Percentiles rank a stretch among this genome's conserved stretches.
These are phyloP conservation scores for Phytophthora foliorum DNA, from an alignment of 352 stramenopile species.

Conservation along the genomic window DNA sequence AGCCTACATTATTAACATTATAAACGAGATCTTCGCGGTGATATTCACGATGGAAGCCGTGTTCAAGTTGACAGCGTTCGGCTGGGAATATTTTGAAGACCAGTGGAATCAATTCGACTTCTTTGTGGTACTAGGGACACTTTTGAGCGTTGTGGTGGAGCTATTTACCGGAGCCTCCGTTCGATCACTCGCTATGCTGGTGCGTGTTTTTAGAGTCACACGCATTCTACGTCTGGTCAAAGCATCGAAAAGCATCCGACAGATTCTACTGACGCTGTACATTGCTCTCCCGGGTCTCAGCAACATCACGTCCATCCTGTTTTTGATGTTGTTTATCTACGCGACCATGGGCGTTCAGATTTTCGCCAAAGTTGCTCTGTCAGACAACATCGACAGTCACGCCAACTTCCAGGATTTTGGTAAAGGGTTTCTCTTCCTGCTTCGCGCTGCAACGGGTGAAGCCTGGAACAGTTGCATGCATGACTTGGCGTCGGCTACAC, in stretches of 20 bases:
- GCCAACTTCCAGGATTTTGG: slow-evolving; percentile 95
- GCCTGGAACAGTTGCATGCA: slow-evolving; percentile 96
- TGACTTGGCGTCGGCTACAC: slow-evolving; percentile 57
- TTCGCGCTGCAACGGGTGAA: slow-evolving; percentile 93
- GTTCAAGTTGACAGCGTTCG: slow-evolving; percentile 89
- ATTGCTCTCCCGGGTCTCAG: slow-evolving; percentile 88
- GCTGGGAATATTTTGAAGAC: slow-evolving; percentile 85
- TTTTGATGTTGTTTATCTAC: slow-evolving; percentile 96
- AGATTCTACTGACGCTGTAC: slow-evolving; percentile 94
- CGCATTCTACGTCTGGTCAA: slow-evolving; percentile 87
- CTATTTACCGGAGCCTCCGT: slow-evolving; percentile 63
- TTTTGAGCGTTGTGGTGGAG: slow-evolving; percentile 72
- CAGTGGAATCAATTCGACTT: slow-evolving; percentile 94
- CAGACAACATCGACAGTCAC: slow-evolving; percentile 81
- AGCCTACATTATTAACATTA: slow-evolving; percentile 53
- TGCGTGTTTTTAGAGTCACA: slow-evolving; percentile 93
- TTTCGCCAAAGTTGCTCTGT: slow-evolving; percentile 89
- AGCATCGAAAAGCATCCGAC: slow-evolving; percentile 86
- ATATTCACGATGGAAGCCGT: slow-evolving; percentile 92
- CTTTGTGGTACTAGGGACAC: slow-evolving; percentile 75
- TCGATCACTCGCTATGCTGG: slow-evolving; percentile 85
- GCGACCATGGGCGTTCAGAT: slow-evolving; percentile 94
- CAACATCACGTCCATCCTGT: slow-evolving; percentile 93
- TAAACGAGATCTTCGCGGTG: slow-evolving; percentile 91
- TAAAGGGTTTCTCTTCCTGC: slow-evolving; percentile 91